Evolutionary conservation across 2,329 filamentous ascomycete species (phyloP).

Genomic region (Plenodomus tracheiphilus): DNA sequence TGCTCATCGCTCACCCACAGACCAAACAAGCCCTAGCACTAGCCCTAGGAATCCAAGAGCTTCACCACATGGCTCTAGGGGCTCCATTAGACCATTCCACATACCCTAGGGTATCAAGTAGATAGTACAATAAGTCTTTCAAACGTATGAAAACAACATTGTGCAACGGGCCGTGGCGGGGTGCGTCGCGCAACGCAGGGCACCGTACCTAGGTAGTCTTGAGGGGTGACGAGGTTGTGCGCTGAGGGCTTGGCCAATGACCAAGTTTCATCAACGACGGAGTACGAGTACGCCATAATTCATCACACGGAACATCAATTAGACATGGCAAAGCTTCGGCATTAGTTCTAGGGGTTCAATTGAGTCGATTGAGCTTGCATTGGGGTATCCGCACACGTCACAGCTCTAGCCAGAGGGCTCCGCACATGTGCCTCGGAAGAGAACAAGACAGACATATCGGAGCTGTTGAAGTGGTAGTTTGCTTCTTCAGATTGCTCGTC

Average conservation of each 20-base stretch:
- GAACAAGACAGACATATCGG: constrained; percentile 20
- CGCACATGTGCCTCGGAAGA: constrained; percentile 25
- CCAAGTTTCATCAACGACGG: background rate
- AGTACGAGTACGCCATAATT: constrained; percentile 22
- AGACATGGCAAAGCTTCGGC: constrained; percentile 19
- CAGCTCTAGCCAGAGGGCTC: constrained; percentile 25
- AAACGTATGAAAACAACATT: background rate
- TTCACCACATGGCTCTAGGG: background rate
- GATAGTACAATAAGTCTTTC: no score
- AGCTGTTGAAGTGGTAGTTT: constrained; percentile 44
- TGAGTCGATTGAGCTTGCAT: constrained; percentile 34
- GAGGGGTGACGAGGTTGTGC: no score
- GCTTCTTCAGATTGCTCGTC: constrained; percentile 48
- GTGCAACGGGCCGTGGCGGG: no score
- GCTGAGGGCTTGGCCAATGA: background rate
- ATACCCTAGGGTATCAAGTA: background rate
- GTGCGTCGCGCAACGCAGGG: no score
- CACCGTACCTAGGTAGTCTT: no score
- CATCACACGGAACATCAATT: constrained; percentile 26
- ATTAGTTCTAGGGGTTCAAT: constrained; percentile 21
- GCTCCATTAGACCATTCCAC: no score
- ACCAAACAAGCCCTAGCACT: no score
- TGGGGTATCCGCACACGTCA: constrained; percentile 29
- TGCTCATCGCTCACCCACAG: no score
- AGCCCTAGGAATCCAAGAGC: no score